These are phyloP conservation scores for Scopulariopsis brevicaulis DNA, from an alignment of 2,329 filamentous ascomycete genomes.

Conservation along the genomic window DNA sequence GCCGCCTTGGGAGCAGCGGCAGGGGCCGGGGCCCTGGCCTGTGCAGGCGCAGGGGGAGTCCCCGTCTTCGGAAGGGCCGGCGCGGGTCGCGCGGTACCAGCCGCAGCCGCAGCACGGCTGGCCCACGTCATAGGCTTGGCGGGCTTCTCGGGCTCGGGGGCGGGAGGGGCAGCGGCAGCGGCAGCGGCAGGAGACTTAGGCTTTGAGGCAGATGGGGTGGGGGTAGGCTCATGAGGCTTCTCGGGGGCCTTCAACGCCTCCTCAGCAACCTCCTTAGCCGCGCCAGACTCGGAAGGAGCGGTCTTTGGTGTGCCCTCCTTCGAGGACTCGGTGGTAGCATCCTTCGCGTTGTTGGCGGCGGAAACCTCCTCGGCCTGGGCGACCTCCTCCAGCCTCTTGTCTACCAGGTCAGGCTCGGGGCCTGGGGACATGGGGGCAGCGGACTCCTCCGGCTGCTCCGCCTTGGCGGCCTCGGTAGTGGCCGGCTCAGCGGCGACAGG, in stretches of 20 bases:
- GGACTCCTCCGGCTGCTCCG: constrained; percentile 13
- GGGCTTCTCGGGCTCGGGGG: constrained; percentile 32
- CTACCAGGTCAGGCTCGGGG: constrained; percentile 43
- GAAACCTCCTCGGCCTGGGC: constrained; percentile 14
- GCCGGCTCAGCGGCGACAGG: constrained; percentile 12
- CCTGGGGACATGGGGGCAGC: constrained; percentile 6
- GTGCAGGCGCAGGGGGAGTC: constrained; percentile 33
- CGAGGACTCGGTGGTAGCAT: constrained; percentile 20
- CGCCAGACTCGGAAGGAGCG: constrained; percentile 35
- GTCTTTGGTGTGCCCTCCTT: constrained; percentile 11
- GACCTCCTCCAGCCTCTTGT: constrained; percentile 66
- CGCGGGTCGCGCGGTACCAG: constrained; percentile 37
- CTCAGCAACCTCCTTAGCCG: constrained; percentile 37
- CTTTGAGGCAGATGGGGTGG: constrained; percentile 36
- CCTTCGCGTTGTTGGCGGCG: constrained; percentile 16
- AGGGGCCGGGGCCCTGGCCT: constrained; percentile 26
- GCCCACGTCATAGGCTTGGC: constrained; percentile 66
- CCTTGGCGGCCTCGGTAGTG: constrained; percentile 17
- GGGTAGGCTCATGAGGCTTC: constrained; percentile 53
- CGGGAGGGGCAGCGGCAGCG: constrained; percentile 35
- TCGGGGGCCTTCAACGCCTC: constrained; percentile 47
- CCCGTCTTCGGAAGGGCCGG: constrained; percentile 33
- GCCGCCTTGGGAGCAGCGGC: constrained; percentile 31
- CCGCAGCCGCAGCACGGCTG: constrained; percentile 51
- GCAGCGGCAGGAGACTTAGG: constrained; percentile 21